These are phyloP conservation scores for Polytolypa hystricis DNA, from an alignment of 2,329 filamentous ascomycete genomes.

Conservation along the genomic window DNA sequence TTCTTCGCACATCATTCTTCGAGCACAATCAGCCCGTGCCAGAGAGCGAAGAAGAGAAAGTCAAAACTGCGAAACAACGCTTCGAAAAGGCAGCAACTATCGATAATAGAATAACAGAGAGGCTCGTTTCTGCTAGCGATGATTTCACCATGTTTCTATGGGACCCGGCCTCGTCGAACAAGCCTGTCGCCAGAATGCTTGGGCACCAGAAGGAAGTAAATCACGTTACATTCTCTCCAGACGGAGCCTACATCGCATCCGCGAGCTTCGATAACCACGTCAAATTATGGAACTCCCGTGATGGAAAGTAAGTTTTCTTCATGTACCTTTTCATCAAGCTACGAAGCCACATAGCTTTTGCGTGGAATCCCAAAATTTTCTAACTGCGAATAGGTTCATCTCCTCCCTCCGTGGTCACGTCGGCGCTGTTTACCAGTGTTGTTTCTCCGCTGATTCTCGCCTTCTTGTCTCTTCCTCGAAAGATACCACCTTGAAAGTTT, in stretches of 20 bases:
- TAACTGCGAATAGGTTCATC: slow-evolving; percentile 53
- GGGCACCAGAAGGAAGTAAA: slow-evolving; percentile 97
- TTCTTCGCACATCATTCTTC: slow-evolving; percentile 71
- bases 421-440: slow-evolving; percentile 81
- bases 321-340: slow-evolving; percentile 10
- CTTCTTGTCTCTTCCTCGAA: slow-evolving; percentile 78
- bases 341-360: too few species aligned
- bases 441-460: slow-evolving; percentile 86
- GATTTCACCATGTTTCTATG: slow-evolving; percentile 96
- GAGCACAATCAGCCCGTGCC: slow-evolving; percentile 70
- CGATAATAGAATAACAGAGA: slow-evolving; percentile 66
- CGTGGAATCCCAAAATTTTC: too few species aligned
- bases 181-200: slow-evolving; percentile 77
- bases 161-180: slow-evolving; percentile 67
- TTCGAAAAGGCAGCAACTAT: slow-evolving; percentile 78
- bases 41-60: slow-evolving; percentile 55
- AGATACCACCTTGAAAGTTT: slow-evolving; percentile 89
- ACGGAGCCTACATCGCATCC: slow-evolving; percentile 77
- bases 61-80: slow-evolving; percentile 63
- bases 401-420: slow-evolving; percentile 82
- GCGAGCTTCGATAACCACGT: slow-evolving; percentile 90
- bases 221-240: slow-evolving; percentile 86
- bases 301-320: slow-evolving; percentile 41
- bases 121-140: slow-evolving; percentile 80
- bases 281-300: slow-evolving; percentile 76